Evolutionary conservation across 164 flowering plant genomes (phyloP).

Genomic region (Pachysandra terminalis): DNA sequence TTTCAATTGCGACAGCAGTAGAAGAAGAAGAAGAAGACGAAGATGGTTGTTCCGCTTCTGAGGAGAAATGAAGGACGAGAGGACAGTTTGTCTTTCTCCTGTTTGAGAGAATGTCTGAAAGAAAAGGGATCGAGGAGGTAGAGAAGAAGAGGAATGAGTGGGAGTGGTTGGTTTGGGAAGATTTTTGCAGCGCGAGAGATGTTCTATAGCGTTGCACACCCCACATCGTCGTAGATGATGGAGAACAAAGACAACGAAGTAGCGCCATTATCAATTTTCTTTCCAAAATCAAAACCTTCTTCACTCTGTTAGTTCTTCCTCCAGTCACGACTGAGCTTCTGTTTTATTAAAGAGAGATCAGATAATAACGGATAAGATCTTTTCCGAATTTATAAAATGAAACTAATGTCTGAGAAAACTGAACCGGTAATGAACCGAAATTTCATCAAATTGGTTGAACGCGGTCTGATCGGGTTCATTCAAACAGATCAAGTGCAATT

Average conservation of each 20-base stretch:
- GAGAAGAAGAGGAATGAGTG: conserved; percentile 10
- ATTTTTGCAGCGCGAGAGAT: conserved; percentile 11
- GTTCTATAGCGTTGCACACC: conserved; percentile 2
- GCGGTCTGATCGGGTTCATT: no score
- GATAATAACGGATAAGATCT: no score
- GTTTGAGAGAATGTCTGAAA: conserved; percentile 14
- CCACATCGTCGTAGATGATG: conserved; percentile 15
- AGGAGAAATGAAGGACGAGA: conserved; percentile 18
- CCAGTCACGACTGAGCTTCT: no score
- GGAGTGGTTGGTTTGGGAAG: conserved; percentile 9
- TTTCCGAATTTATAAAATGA: no score
- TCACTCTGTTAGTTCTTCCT: no score
- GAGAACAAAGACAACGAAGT: conserved; percentile 23
- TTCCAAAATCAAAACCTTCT: no score
- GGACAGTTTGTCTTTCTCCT: conserved; percentile 11
- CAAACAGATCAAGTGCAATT: no score
- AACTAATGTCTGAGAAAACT: no score
- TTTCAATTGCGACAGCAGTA: not conserved
- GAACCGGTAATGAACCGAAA: no score
- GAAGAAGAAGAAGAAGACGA: no score
- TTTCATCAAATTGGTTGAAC: no score
- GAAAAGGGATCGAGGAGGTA: conserved; percentile 9
- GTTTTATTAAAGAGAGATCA: no score
- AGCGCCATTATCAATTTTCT: conserved; percentile 27
- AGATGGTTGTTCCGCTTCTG: conserved; percentile 15